These are phyloP conservation scores for Wickerhamomyces sp. DNA, from an alignment of 1,139 yeast genomes.

Conservation along the genomic window DNA sequence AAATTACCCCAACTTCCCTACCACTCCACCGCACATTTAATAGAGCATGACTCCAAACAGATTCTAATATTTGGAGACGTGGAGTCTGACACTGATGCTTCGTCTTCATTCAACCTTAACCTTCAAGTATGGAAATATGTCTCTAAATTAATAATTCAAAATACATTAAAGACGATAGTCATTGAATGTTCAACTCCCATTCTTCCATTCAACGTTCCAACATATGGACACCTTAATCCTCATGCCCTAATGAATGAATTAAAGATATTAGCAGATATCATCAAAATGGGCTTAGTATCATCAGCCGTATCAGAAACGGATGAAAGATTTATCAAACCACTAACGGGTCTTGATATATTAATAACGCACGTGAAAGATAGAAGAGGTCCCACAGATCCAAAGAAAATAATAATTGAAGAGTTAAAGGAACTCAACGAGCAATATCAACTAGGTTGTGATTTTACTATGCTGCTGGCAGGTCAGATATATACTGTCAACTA, in stretches of 20 bases:
- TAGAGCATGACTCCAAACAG: slow-evolving; percentile 35
- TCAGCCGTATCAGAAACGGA: slow-evolving; percentile 5
- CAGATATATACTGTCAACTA: slow-evolving; percentile 28
- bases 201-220: slow-evolving; percentile 37
- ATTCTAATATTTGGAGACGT: slow-evolving; percentile 76
- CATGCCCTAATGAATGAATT: slow-evolving; percentile 56
- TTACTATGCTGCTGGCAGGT: slow-evolving; percentile 55
- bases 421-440: slow-evolving; percentile 38
- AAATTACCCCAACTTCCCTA: slow-evolving; percentile 20
- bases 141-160: slow-evolving; percentile 40
- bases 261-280: slow-evolving; percentile 29
- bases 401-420: slow-evolving; percentile 43
- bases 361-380: slow-evolving; percentile 72
- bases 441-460: slow-evolving; percentile 36
- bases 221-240: slow-evolving; percentile 84
- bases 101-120: slow-evolving; percentile 31
- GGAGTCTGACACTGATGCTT: slow-evolving; percentile 54
- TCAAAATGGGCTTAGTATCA: slow-evolving; percentile 2
- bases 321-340: slow-evolving; percentile 24
- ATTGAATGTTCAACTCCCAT: slow-evolving; percentile 73
- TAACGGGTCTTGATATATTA: slow-evolving; percentile 49
- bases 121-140: slow-evolving; percentile 52
- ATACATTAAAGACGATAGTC: slow-evolving; percentile 47
- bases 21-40: slow-evolving; percentile 48
- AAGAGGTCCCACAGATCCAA: slow-evolving; percentile 43